Percentiles rank a stretch among this genome's conserved stretches.
phyloP scores from a whole-genome alignment of 129 eudicot genomes.

The Lactuca saligna region DNA sequence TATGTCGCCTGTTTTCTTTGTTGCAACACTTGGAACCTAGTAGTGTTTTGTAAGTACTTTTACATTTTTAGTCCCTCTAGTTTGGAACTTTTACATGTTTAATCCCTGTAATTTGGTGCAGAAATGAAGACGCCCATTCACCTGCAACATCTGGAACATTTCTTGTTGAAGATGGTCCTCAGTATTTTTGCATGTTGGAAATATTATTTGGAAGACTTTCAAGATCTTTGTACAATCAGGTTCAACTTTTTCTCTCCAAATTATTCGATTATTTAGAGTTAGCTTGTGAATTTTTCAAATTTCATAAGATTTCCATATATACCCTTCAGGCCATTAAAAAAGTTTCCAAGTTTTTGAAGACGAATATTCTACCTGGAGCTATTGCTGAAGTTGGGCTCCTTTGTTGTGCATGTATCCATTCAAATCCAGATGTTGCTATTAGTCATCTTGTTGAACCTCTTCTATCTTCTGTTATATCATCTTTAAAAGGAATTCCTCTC shows the following conservation, averaged over 20 bases:
- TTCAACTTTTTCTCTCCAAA: constrained; percentile 25
- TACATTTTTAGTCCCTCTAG: background rate
- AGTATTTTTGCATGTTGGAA: constrained; percentile 92
- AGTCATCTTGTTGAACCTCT: constrained; percentile 82
- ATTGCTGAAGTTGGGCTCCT: constrained; percentile 97
- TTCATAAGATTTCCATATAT: constrained; percentile 19
- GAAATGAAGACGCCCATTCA: constrained; percentile 79
- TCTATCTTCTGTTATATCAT: constrained; percentile 60
- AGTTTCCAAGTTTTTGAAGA: constrained; percentile 80
- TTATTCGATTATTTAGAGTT: background rate
- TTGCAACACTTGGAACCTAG: constrained; percentile 95
- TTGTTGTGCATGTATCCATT: constrained; percentile 91
- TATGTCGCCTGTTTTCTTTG: constrained; percentile 81
- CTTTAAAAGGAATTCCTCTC: constrained; percentile 75
- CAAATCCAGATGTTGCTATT: constrained; percentile 80
- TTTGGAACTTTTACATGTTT: constrained; percentile 16
- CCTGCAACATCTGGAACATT: constrained; percentile 86
- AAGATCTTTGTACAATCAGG: constrained; percentile 81
- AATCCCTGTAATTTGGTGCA: constrained; percentile 41
- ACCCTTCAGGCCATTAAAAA: constrained; percentile 76
- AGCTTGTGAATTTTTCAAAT: constrained; percentile 5
- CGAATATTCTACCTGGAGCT: constrained; percentile 98
- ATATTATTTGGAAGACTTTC: constrained; percentile 91
- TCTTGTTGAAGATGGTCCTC: constrained; percentile 96
- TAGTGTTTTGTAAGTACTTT: constrained; percentile 72